Base-by-base conservation (phyloP, 2,329 filamentous ascomycete species). In the Talaromyces sp. region DNA sequence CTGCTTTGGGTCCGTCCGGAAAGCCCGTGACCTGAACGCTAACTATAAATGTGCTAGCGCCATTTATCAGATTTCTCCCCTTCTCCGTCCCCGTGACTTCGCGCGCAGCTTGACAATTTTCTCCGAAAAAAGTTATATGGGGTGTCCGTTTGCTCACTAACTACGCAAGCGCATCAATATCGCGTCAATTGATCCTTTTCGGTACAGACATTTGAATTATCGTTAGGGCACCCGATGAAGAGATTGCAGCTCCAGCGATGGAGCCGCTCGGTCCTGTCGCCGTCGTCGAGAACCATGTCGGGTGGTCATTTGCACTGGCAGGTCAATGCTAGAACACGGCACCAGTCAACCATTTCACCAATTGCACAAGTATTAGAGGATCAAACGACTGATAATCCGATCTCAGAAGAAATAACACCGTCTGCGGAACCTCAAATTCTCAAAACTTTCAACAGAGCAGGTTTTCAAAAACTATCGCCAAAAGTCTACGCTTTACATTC, bases 401-500 rank as follows among this genome's bases (percentile, higher is more conserved):
- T 47, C 60, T 54, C 72, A 62, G 33, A 62, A n/a, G 68, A 70
- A 68, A 72, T 71, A 14, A 33, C 41, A 70, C 68, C 74, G 67
- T 68, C 71, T 66, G 71, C 70, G 71, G 69, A 74, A 71, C 69
- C 73, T 65, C 72, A 75, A 69, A 76, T 79, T 64, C 77, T 79
- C 68, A 83, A 89, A 69, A 90, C 91, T 62, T 94, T 92, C 73
- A 92, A 92, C 70, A 86, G 86, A 63, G 87, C 88, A 69, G 81
- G 85, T 72, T 84, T 84, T 69, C 90, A 92, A 50, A 80, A 84
- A 66, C 78, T 83, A 69, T 98, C 94, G 56, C 89, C 93, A 68
- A 98, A 97, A 82, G 90, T 99, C 71, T 89, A 93, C 69, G 93
- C 95, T 69, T 87, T 99, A 54, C 93, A 97, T 78, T 92, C 93